A percentile compares a stretch with the other conserved stretches of the same genome.
These are phyloP conservation scores for Claviceps monticola DNA, from an alignment of 2,329 filamentous ascomycete species.

Conservation along the genomic window DNA sequence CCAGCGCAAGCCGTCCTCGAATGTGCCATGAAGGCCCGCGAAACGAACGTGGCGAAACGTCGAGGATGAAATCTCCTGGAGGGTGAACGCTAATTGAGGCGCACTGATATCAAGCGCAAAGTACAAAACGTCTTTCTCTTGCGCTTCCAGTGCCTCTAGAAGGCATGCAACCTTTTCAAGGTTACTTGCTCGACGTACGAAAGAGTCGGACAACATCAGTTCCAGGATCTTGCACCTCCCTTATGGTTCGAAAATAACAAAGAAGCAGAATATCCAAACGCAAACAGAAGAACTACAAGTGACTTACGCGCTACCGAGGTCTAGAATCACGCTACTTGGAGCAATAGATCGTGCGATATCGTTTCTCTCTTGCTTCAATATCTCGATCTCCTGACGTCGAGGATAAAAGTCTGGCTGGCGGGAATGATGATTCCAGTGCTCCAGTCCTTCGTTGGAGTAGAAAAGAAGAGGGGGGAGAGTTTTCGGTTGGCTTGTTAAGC, in stretches of 20 bases:
- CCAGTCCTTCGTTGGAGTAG: slow-evolving; percentile 1
- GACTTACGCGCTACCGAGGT: slow-evolving; percentile 1
- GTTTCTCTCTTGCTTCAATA: background rate
- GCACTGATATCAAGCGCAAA: background rate
- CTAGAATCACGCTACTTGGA: background rate
- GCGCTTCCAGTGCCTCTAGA: background rate
- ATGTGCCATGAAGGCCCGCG: background rate
- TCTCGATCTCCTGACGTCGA: background rate
- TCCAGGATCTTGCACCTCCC: background rate
- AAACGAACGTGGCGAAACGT: background rate
- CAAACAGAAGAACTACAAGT: background rate
- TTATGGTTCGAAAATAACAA: background rate
- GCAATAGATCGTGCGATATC: background rate
- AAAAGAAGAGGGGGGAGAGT: slow-evolving; percentile 1
- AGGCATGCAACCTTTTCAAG: background rate
- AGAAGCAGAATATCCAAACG: background rate
- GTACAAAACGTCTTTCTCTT: background rate
- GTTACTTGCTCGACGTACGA: background rate
- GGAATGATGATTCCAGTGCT: slow-evolving; percentile 2
- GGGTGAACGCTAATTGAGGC: background rate
- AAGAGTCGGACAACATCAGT: background rate
- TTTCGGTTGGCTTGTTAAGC: background rate
- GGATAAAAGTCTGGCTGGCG: slow-evolving; percentile 2
- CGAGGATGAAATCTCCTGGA: background rate
- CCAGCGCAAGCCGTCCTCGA: slow-evolving; percentile 1